Evolutionary conservation across 441 rosid species (phyloP).

Genomic region (Bocquillonia castaneifolia): DNA sequence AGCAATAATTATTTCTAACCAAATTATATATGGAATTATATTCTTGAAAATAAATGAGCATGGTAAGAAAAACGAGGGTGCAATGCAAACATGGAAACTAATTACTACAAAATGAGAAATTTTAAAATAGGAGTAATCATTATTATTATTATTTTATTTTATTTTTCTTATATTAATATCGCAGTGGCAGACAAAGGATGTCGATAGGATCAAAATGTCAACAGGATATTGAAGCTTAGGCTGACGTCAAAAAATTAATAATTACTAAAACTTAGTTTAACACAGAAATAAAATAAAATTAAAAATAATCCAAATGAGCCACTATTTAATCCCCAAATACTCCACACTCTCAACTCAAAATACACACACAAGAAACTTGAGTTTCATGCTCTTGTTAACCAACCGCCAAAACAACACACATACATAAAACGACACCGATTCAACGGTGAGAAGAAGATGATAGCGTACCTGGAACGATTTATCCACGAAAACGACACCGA

Average conservation of each 20-base stretch:
- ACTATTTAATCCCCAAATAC: constrained; percentile 32
- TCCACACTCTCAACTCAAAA: constrained; percentile 3
- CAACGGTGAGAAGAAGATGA: constrained; percentile 47
- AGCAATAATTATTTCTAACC: too few species aligned
- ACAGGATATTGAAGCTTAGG: constrained; percentile 32
- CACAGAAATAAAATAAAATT: neutral
- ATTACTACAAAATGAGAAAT: neutral
- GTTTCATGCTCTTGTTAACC: neutral
- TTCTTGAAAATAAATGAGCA: neutral
- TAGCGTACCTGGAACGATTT: constrained; percentile 63
- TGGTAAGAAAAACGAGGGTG: neutral
- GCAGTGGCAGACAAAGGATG: constrained; percentile 42
- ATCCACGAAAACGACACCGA: constrained; percentile 69
- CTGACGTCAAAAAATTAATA: constrained; percentile 28
- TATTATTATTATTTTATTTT: too few species aligned
- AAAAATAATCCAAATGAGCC: constrained; percentile 17
- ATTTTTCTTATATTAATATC: too few species aligned
- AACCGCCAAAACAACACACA: neutral
- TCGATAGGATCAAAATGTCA: constrained; percentile 36
- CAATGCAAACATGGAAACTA: neutral
- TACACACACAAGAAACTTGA: neutral
- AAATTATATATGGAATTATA: too few species aligned
- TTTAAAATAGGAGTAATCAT: neutral
- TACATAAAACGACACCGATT: neutral
- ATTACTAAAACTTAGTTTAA: neutral